phyloP scores from a whole-genome alignment of 2,329 filamentous ascomycete species.

The Scopulariopsis brevicaulis region DNA sequence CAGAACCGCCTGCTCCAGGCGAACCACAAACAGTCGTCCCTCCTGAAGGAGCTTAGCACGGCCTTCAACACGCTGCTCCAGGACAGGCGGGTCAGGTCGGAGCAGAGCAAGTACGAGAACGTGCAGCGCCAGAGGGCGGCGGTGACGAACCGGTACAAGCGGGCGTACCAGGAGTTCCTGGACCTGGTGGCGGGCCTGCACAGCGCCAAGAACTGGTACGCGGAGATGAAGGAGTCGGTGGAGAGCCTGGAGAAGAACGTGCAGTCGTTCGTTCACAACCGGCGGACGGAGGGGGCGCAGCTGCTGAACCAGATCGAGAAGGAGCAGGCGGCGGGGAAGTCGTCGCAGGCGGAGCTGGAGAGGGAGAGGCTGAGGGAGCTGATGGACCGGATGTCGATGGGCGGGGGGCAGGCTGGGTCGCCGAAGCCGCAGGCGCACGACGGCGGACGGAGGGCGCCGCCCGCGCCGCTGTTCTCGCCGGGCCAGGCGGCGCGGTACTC shows the following conservation, averaged over 20 bases:
- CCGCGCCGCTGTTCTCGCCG: slow-evolving; percentile 38
- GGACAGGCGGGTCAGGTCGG: slow-evolving; percentile 84
- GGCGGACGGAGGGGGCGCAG: slow-evolving; percentile 81
- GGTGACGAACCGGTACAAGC: slow-evolving; percentile 79
- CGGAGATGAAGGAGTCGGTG: slow-evolving; percentile 90
- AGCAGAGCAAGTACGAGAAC: slow-evolving; percentile 89
- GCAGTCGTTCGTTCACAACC: slow-evolving; percentile 91
- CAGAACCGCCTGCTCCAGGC: slow-evolving; percentile 86
- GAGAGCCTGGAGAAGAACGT: slow-evolving; percentile 92
- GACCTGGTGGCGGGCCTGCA: slow-evolving; percentile 78
- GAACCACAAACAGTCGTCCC: slow-evolving; percentile 84
- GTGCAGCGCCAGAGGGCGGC: slow-evolving; percentile 73
- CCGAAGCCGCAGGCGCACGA: slow-evolving; percentile 12
- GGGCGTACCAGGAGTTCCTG: slow-evolving; percentile 84
- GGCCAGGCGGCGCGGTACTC: slow-evolving; percentile 36
- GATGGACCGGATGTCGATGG: slow-evolving; percentile 94
- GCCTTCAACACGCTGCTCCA: slow-evolving; percentile 82
- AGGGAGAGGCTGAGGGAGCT: slow-evolving; percentile 74
- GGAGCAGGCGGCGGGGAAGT: slow-evolving; percentile 52
- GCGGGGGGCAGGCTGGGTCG: slow-evolving; percentile 32
- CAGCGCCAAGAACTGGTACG: slow-evolving; percentile 86
- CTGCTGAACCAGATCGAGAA: slow-evolving; percentile 82
- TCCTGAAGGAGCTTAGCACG: slow-evolving; percentile 89
- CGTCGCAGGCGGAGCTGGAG: slow-evolving; percentile 63
- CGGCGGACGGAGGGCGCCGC: slow-evolving; percentile 18